Evolutionary conservation across 2,329 filamentous ascomycete species (phyloP).

Genomic region (Alternaria sp.): DNA sequence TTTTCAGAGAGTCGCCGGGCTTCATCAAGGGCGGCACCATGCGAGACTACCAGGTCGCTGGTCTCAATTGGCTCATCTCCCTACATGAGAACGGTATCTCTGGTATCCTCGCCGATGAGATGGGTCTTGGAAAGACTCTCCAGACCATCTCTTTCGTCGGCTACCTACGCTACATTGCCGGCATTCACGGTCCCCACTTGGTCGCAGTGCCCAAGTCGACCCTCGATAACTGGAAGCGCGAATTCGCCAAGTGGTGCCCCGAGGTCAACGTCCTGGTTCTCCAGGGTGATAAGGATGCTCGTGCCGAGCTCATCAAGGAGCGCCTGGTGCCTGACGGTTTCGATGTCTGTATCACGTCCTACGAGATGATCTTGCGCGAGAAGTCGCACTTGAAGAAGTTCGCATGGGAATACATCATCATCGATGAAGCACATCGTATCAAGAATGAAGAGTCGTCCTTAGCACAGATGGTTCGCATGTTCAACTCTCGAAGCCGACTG

Average conservation of each 20-base stretch:
- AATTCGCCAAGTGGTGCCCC: conserved; percentile 93
- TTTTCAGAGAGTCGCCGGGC: conserved; percentile 92
- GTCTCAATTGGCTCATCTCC: conserved; percentile 97
- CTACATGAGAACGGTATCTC: conserved; percentile 99
- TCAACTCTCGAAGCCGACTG: conserved; percentile 92
- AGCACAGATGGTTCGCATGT: conserved; percentile 93
- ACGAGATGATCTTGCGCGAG: conserved; percentile 97
- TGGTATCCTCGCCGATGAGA: conserved; percentile 96
- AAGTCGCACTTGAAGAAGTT: conserved; percentile 96
- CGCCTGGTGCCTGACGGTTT: conserved; percentile 94
- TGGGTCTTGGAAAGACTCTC: conserved; percentile 97
- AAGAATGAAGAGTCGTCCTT: conserved; percentile 99
- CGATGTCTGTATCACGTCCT: conserved; percentile 97
- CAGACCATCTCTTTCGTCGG: conserved; percentile 98
- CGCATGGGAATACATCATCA: conserved; percentile 99
- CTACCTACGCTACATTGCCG: conserved; percentile 89
- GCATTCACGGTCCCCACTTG: conserved; percentile 88
- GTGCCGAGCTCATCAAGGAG: conserved; percentile 85
- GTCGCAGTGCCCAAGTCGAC: conserved; percentile 96
- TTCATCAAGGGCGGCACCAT: conserved; percentile 85
- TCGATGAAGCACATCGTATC: conserved; percentile 97
- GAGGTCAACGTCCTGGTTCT: conserved; percentile 94
- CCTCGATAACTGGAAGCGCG: conserved; percentile 96
- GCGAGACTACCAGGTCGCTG: conserved; percentile 96
- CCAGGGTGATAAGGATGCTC: conserved; percentile 94